phyloP scores from a whole-genome alignment of 805 yeast species.

The Pichia insulana region DNA sequence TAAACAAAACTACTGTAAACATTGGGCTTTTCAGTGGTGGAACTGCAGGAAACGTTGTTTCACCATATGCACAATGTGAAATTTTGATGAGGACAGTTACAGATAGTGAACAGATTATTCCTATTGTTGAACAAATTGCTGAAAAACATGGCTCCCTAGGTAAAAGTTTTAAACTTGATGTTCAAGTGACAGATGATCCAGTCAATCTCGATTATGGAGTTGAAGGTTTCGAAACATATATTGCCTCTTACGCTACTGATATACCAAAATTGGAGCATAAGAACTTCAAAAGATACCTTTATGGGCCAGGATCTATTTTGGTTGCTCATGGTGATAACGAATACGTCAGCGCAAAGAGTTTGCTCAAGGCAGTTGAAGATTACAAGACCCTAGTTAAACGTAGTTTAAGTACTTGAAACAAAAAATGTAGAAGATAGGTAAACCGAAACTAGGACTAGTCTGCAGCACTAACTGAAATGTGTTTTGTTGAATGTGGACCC shows the following conservation, averaged over 20 bases:
- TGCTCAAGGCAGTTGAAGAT: slow-evolving; percentile 43
- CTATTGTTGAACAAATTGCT: slow-evolving; percentile 29
- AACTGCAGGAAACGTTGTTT: slow-evolving; percentile 58
- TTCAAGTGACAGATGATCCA: slow-evolving; percentile 28
- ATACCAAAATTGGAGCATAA: slow-evolving; percentile 33
- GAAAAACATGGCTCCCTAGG: slow-evolving; percentile 16
- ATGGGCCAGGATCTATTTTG: slow-evolving; percentile 59
- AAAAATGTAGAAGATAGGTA: too few relatives aligned
- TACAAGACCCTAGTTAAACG: slow-evolving; percentile 35
- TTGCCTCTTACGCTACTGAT: slow-evolving; percentile 32
- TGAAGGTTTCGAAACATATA: slow-evolving; percentile 49
- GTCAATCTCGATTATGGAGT: slow-evolving; percentile 47
- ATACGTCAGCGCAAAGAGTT: slow-evolving; percentile 38
- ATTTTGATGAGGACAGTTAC: slow-evolving; percentile 48
- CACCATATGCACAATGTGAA: slow-evolving; percentile 46
- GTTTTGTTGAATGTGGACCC: slow-evolving; percentile 15
- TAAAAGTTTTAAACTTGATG: slow-evolving; percentile 10
- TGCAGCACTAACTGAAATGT: too few relatives aligned
- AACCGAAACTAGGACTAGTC: too few relatives aligned
- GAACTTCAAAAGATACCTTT: slow-evolving; percentile 40
- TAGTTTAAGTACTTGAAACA: slow-evolving; percentile 9
- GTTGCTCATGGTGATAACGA: slow-evolving; percentile 57
- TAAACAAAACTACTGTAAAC: slow-evolving; percentile 57
- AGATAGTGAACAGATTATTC: slow-evolving; percentile 31
- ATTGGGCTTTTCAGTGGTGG: slow-evolving; percentile 53